A percentile compares a stretch with the other conserved stretches of the same genome.
Evolutionary conservation across 1,284 basidiomycete genomes (phyloP).

Genomic region (Pisolithus thermaeus): DNA sequence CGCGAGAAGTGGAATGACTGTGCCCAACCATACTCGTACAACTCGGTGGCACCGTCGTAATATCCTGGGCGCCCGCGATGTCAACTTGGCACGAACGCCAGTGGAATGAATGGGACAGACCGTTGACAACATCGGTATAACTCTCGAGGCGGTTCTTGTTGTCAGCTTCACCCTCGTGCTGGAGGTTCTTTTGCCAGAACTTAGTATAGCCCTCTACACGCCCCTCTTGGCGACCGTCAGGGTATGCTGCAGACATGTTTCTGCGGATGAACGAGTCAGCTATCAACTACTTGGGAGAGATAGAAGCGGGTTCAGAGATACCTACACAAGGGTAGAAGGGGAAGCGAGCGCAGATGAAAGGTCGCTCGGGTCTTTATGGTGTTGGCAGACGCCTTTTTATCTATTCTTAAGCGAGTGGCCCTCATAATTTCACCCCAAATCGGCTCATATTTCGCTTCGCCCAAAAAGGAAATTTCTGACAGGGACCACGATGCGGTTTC

Average conservation of each 20-base stretch:
- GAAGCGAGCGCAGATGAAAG: neutral
- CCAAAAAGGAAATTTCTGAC: neutral
- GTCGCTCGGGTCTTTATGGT: neutral
- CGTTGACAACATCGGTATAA: constrained; percentile 95
- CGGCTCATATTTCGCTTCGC: neutral
- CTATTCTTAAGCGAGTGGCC: neutral
- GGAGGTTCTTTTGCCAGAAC: constrained; percentile 89
- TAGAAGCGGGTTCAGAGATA: neutral
- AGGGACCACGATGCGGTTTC: neutral
- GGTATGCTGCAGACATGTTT: constrained; percentile 14
- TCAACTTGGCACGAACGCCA: neutral
- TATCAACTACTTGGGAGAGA: neutral
- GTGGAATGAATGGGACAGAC: constrained; percentile 35
- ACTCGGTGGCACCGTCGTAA: constrained; percentile 94
- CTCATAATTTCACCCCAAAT: neutral
- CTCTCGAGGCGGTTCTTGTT: constrained; percentile 74
- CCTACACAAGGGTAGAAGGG: neutral
- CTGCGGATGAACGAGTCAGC: neutral
- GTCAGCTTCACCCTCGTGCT: constrained; percentile 65
- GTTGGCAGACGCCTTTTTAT: neutral
- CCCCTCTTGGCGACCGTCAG: constrained; percentile 73
- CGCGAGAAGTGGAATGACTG: constrained; percentile 97
- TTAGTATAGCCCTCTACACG: constrained; percentile 91
- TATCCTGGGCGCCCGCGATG: constrained; percentile 54
- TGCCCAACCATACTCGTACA: constrained; percentile 97